A percentile compares a stretch with the other conserved stretches of the same genome.
These are phyloP conservation scores for Lophiostoma macrostomum DNA, from an alignment of 495 filamentous ascomycete genomes.

Conservation along the genomic window DNA sequence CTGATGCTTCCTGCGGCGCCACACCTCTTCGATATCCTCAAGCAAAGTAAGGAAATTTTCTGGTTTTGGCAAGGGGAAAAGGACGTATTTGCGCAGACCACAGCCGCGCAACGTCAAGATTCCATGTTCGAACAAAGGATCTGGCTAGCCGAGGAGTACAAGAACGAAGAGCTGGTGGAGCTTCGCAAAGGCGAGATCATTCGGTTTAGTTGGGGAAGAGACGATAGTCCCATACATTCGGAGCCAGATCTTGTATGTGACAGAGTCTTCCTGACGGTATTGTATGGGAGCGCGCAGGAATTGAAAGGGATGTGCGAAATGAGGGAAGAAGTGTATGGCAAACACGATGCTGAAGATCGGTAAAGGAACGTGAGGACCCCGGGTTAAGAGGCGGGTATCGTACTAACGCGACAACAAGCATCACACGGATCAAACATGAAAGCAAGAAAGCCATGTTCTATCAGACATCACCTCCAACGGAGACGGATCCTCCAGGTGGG, in stretches of 20 bases:
- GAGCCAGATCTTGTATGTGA: conserved; percentile 1
- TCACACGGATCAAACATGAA: no score
- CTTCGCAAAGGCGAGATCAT: not conserved
- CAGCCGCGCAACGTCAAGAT: no score
- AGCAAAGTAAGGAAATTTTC: not conserved
- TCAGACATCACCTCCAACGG: no score
- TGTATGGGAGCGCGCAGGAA: conserved; percentile 1
- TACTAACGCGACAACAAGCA: no score
- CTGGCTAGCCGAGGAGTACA: conserved; percentile 2
- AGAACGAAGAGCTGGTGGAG: not conserved
- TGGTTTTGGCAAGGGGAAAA: not conserved
- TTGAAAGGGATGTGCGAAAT: not conserved
- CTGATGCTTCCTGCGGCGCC: not conserved
- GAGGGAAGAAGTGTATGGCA: no score
- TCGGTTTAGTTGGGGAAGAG: conserved; percentile 2
- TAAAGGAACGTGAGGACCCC: no score
- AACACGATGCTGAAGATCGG: no score
- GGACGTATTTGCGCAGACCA: not conserved
- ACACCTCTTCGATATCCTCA: not conserved
- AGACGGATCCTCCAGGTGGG: no score
- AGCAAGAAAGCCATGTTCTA: no score
- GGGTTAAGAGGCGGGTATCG: no score
- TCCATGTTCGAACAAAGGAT: not conserved
- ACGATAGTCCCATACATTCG: conserved; percentile 2
- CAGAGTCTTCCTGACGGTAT: conserved; percentile 4